A percentile compares a stretch with the other conserved stretches of the same genome.
These are phyloP conservation scores for Ailanthus altissimus DNA, from an alignment of 345 rosid genomes.

Conservation along the genomic window DNA sequence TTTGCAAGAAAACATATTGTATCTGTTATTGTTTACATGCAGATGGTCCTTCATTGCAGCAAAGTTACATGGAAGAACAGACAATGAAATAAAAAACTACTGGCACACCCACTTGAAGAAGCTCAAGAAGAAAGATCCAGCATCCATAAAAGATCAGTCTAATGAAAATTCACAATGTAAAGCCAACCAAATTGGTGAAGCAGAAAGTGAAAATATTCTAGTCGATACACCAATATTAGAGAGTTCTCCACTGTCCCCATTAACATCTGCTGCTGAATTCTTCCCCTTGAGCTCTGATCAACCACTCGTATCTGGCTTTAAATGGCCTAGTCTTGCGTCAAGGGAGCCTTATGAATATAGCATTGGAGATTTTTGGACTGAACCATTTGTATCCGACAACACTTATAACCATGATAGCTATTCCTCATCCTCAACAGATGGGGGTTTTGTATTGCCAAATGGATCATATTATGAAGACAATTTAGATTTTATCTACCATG, in stretches of 20 bases:
- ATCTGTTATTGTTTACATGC: neutral
- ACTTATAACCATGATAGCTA: neutral
- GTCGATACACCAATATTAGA: neutral
- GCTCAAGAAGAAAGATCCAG: neutral
- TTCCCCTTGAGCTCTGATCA: neutral
- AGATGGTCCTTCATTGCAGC: slow-evolving; percentile 5
- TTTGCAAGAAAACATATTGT: too few species aligned
- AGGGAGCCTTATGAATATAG: neutral
- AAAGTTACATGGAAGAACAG: neutral
- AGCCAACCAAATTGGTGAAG: neutral
- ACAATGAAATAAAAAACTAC: slow-evolving; percentile 5
- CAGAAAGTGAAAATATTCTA: neutral
- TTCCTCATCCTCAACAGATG: neutral
- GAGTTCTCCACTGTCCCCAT: slow-evolving; percentile 1
- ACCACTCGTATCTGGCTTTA: neutral
- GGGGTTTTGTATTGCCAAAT: neutral
- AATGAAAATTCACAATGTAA: neutral
- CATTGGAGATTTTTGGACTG: slow-evolving; percentile 11
- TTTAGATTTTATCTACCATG: neutral
- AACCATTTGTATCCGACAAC: neutral
- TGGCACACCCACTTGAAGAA: slow-evolving; percentile 8
- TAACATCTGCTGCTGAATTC: neutral
- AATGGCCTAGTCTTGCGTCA: neutral
- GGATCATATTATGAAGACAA: neutral
- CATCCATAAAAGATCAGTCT: neutral